Conservation (phyloP, 805 yeast species). For the Saccharomycopsis sp. region DNA sequence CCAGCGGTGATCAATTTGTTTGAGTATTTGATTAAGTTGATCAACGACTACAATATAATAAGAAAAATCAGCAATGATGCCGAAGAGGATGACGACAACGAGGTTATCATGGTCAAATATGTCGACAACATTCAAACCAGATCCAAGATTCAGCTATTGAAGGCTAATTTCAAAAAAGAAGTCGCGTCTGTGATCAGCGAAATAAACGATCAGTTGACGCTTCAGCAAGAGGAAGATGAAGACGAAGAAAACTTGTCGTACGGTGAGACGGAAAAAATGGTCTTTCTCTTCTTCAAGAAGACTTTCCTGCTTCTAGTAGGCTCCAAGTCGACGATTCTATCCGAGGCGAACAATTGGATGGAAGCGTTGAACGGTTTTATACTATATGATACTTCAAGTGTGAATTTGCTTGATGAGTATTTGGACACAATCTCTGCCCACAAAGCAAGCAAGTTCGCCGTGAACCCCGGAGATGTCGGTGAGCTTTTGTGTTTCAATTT, state of each 20-base stretch:
- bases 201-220: conserved; percentile 6
- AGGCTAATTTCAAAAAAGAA: conserved; percentile 9
- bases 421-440: conserved; percentile 19
- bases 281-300: conserved; percentile 24
- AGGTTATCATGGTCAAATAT: background rate
- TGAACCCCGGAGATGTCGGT: conserved; percentile 38
- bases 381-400: conserved; percentile 53
- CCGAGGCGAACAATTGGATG: conserved; percentile 56
- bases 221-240: background rate
- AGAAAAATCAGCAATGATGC: conserved; percentile 2
- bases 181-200: conserved; percentile 4
- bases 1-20: conserved; percentile 10
- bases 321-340: conserved; percentile 39
- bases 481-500: conserved; percentile 50
- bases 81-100: background rate
- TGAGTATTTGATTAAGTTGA: conserved; percentile 23
- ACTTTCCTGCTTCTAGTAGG: conserved; percentile 33
- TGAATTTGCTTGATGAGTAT: conserved; percentile 36
- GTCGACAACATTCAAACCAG: conserved; percentile 2
- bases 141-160: background rate
- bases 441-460: conserved; percentile 1
- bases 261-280: background rate
- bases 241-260: background rate
- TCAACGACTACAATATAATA: conserved; percentile 14
- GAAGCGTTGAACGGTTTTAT: conserved; percentile 54